These are phyloP conservation scores for Hypoxylon fuscum DNA, from an alignment of 495 filamentous ascomycete genomes.

Conservation along the genomic window DNA sequence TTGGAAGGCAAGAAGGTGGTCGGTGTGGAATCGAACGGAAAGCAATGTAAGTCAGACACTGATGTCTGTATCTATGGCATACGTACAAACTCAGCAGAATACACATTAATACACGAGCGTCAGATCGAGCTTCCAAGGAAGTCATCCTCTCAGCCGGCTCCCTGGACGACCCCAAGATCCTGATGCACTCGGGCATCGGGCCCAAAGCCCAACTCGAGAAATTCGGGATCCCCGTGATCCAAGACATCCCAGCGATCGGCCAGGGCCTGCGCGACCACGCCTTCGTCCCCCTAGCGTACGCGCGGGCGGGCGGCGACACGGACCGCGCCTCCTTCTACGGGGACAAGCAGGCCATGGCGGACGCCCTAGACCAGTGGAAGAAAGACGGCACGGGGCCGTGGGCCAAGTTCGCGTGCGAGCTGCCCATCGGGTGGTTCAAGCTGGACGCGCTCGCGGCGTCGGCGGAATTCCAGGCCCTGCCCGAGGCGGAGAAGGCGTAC, in stretches of 20 bases:
- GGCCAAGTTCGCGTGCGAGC: slow-evolving; percentile 51
- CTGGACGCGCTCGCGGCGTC: slow-evolving; percentile 47
- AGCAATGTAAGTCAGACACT: slow-evolving; percentile 35
- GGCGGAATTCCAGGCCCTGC: slow-evolving; percentile 22
- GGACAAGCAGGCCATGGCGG: slow-evolving; percentile 47
- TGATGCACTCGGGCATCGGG: slow-evolving; percentile 73
- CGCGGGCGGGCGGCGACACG: slow-evolving; percentile 37
- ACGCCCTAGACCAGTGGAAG: slow-evolving; percentile 59
- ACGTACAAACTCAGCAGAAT: neutral
- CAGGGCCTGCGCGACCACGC: slow-evolving; percentile 66
- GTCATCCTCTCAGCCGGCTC: slow-evolving; percentile 67
- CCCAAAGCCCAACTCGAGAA: slow-evolving; percentile 60
- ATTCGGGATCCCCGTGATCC: slow-evolving; percentile 61
- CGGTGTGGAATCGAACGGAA: slow-evolving; percentile 57
- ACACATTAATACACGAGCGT: neutral
- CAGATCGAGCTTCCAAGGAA: slow-evolving; percentile 61
- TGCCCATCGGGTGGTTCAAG: slow-evolving; percentile 65
- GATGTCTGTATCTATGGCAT: no score
- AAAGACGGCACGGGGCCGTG: slow-evolving; percentile 58
- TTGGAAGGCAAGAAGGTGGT: slow-evolving; percentile 61
- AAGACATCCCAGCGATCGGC: slow-evolving; percentile 61
- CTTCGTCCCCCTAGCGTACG: slow-evolving; percentile 41
- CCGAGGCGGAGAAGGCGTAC: slow-evolving; percentile 49
- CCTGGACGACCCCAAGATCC: slow-evolving; percentile 66
- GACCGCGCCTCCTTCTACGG: slow-evolving; percentile 45